Evolutionary conservation across 768 basidiomycete genomes (phyloP).

Genomic region (Coprinellus micaceus): DNA sequence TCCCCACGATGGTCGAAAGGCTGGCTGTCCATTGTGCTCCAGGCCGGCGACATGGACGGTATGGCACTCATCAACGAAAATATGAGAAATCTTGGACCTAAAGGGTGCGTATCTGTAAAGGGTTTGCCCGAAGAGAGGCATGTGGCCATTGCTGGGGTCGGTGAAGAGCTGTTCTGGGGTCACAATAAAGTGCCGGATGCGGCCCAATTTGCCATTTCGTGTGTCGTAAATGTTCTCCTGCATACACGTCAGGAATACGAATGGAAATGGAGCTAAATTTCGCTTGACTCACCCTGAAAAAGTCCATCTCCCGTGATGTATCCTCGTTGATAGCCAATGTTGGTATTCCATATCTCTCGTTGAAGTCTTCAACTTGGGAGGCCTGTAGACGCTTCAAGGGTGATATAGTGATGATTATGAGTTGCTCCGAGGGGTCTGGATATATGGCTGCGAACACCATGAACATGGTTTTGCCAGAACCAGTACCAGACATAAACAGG

Average conservation of each 20-base stretch:
- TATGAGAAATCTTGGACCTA: neutral
- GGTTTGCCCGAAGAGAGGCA: no score
- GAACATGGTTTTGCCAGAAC: neutral
- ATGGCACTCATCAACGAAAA: conserved; percentile 26
- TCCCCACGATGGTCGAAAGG: conserved; percentile 24
- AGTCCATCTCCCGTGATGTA: neutral
- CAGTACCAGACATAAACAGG: neutral
- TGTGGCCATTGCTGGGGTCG: no score
- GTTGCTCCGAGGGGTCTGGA: neutral
- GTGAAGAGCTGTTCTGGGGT: neutral
- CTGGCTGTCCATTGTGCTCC: conserved; percentile 14
- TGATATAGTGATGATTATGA: neutral
- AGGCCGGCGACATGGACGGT: conserved; percentile 19
- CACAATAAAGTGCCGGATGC: neutral
- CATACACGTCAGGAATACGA: no score
- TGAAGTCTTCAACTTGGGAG: neutral
- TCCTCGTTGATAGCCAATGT: neutral
- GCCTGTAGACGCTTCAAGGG: neutral
- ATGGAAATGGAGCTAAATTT: no score
- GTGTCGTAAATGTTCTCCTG: neutral
- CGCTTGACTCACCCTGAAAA: neutral
- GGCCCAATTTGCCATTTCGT: neutral
- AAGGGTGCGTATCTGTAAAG: neutral
- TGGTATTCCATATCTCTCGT: neutral
- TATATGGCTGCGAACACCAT: neutral